Evolutionary conservation across 768 basidiomycete genomes (phyloP).

Genomic region (Boletellus sp.): DNA sequence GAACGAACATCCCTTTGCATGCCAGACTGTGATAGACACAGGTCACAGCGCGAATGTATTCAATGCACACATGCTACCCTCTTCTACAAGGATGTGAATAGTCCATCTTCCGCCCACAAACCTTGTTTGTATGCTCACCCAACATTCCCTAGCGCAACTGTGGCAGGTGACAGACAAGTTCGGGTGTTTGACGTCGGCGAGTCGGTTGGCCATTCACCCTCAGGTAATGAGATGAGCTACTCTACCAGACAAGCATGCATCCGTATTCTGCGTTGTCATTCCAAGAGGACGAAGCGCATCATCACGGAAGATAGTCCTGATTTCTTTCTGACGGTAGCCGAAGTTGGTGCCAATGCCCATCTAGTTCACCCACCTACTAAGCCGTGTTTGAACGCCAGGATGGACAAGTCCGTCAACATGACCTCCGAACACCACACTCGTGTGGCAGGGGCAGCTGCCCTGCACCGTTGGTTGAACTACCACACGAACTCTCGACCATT

Average conservation of each 20-base stretch:
- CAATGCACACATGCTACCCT: constrained; percentile 74
- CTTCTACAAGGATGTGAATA: constrained; percentile 72
- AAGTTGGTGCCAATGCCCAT: constrained; percentile 43
- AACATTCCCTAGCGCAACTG: constrained; percentile 50
- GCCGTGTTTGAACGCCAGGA: constrained; percentile 48
- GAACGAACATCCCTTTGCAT: constrained; percentile 61
- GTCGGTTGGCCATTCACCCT: constrained; percentile 34
- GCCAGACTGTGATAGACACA: constrained; percentile 65
- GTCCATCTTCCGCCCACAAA: constrained; percentile 14
- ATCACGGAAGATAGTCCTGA: constrained; percentile 77
- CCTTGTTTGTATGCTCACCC: constrained; percentile 5
- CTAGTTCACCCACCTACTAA: constrained; percentile 8
- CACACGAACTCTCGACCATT: constrained; percentile 66
- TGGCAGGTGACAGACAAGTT: constrained; percentile 73
- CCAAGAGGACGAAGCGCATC: constrained; percentile 69
- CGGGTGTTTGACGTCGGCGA: constrained; percentile 71
- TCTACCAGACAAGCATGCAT: constrained; percentile 44
- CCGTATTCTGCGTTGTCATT: constrained; percentile 67
- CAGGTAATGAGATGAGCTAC: constrained; percentile 45
- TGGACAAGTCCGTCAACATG: constrained; percentile 85
- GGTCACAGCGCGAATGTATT: constrained; percentile 86
- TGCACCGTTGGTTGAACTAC: constrained; percentile 62
- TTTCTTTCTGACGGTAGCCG: constrained; percentile 73
- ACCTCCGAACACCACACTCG: constrained; percentile 65
- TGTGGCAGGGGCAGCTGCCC: constrained; percentile 62